A percentile compares a stretch with the other conserved stretches of the same genome.
Evolutionary conservation across 306 rosid species (phyloP).

Genomic region (Datisca glomerata): DNA sequence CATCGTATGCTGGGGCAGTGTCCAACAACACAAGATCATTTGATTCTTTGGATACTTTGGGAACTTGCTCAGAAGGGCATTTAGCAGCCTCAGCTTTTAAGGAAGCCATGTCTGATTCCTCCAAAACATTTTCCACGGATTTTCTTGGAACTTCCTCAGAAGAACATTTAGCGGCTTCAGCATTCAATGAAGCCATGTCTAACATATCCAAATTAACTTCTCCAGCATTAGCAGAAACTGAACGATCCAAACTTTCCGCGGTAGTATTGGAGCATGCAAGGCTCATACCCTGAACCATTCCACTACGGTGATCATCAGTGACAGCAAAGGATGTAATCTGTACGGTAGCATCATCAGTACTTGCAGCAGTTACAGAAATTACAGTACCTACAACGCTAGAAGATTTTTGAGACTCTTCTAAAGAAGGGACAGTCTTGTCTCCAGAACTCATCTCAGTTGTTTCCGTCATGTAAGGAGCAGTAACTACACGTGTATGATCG

Average conservation of each 20-base stretch:
- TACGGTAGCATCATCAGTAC: neutral
- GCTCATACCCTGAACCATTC: constrained; percentile 4
- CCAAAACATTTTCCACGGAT: neutral
- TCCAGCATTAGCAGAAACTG: neutral
- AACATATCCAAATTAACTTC: no score
- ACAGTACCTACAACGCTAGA: neutral
- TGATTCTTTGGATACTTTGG: neutral
- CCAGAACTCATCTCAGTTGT: constrained; percentile 3
- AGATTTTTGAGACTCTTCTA: constrained; percentile 9
- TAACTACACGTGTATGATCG: neutral
- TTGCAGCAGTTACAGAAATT: constrained; percentile 1
- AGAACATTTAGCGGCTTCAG: neutral
- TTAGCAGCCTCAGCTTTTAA: neutral
- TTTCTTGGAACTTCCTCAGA: neutral
- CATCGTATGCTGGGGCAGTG: neutral
- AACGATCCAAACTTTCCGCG: neutral
- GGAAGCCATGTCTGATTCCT: neutral
- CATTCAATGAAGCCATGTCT: neutral
- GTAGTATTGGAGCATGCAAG: neutral
- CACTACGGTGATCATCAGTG: neutral
- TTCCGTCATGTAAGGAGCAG: constrained; percentile 3
- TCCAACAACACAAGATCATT: neutral
- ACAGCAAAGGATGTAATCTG: neutral
- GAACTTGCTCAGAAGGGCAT: constrained; percentile 1
- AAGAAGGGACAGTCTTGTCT: constrained; percentile 1